phyloP scores from a whole-genome alignment of 1,284 basidiomycete species.

The Cutaneotrichosporon sp. region DNA sequence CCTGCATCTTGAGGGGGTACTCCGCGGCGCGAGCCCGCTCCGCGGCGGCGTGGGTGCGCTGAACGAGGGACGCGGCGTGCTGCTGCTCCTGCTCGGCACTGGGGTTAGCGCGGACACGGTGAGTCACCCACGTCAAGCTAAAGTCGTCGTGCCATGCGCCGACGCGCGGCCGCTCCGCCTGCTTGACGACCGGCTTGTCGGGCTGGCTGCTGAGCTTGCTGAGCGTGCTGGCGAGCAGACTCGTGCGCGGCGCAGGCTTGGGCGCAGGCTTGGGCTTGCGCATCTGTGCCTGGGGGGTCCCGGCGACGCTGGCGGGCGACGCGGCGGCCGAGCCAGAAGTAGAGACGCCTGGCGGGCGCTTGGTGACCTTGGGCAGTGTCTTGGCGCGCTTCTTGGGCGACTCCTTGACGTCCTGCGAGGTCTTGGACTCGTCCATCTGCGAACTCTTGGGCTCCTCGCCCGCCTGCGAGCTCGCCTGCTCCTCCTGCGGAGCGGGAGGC shows the following conservation, averaged over 20 bases:
- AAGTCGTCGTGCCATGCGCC: conserved; percentile 26
- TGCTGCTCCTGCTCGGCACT: conserved; percentile 23
- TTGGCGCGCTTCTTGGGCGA: conserved; percentile 7
- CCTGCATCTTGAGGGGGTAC: conserved; percentile 33
- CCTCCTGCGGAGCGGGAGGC: background rate
- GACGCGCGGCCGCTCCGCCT: conserved; percentile 16
- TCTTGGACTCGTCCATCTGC: background rate
- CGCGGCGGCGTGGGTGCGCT: conserved; percentile 8
- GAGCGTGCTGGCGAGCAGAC: conserved; percentile 21
- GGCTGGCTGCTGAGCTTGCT: conserved; percentile 12
- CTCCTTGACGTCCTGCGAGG: background rate
- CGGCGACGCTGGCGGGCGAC: no score
- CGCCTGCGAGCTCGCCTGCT: background rate
- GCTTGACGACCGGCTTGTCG: conserved; percentile 1
- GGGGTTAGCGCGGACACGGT: background rate
- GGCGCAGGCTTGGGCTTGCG: conserved; percentile 1
- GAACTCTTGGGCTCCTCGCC: background rate
- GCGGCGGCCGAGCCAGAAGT: background rate
- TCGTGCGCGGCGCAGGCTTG: conserved; percentile 8
- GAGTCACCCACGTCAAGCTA: conserved; percentile 19
- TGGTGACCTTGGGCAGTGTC: background rate
- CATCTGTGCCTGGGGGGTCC: no score
- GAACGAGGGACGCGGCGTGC: conserved; percentile 10
- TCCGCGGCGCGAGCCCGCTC: conserved; percentile 9
- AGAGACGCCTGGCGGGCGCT: conserved; percentile 4